Conservation (phyloP, 176 grass and related monocot genomes). For the Musa schizocarpa region DNA sequence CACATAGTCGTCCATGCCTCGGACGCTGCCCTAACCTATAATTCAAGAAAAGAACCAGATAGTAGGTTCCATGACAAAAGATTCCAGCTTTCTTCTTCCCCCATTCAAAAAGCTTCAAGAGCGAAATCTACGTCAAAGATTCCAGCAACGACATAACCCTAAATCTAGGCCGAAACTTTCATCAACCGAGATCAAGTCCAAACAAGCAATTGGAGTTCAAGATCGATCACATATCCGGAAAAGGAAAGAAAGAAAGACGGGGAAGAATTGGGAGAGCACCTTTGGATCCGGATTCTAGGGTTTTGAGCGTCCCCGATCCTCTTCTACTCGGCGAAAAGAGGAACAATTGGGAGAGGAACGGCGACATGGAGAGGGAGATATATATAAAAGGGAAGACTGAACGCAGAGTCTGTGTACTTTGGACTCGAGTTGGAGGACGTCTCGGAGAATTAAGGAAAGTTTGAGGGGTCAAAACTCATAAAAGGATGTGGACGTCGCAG, state of each 20-base stretch:
- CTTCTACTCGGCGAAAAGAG: neutral
- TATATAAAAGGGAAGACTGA: neutral
- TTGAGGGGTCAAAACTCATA: neutral
- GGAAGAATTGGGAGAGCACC: neutral
- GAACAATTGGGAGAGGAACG: neutral
- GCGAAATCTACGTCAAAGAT: neutral
- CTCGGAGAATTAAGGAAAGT: neutral
- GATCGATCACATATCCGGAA: neutral
- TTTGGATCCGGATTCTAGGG: neutral
- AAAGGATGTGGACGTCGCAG: neutral
- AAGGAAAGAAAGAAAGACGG: neutral
- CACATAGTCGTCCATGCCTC: constrained; percentile 29
- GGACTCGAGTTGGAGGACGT: neutral
- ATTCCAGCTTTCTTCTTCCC: no score
- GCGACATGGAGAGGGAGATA: constrained; percentile 6
- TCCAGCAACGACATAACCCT: neutral
- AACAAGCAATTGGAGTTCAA: neutral
- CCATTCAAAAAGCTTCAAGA: neutral
- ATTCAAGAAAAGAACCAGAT: neutral
- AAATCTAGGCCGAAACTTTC: neutral
- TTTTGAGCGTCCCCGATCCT: neutral
- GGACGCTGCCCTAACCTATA: constrained; percentile 5
- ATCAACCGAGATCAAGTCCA: no score
- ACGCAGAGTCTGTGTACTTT: neutral
- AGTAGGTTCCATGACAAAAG: neutral